Conservation (phyloP, 2,329 filamentous ascomycete species). For the Botrytis porri region DNA sequence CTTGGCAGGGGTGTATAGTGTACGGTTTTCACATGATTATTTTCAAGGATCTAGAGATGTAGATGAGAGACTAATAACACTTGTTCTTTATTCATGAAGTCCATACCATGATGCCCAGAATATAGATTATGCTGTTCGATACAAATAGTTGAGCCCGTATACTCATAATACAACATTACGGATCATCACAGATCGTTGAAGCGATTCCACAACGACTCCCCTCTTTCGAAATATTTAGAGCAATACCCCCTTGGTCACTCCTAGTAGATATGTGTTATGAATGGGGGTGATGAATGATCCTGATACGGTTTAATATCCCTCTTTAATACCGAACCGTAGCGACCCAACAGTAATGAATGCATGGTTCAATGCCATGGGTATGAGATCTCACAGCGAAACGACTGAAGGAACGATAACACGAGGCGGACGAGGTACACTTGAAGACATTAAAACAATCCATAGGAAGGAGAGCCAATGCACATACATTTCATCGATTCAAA, state of each 20-base stretch:
- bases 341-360: background rate
- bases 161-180: too few species aligned
- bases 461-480: accelerated
- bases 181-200: background rate
- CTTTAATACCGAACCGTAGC: background rate
- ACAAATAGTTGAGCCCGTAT: background rate
- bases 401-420: background rate
- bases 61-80: background rate
- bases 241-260: background rate
- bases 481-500: background rate
- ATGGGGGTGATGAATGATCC: background rate
- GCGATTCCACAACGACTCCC: background rate
- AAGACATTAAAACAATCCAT: background rate
- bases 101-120: background rate
- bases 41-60: too few species aligned
- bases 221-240: background rate
- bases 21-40: too few species aligned
- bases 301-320: background rate
- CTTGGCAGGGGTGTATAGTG: background rate
- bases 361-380: background rate
- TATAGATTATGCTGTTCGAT: background rate
- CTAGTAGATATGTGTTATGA: too few species aligned
- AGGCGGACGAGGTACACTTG: background rate
- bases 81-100: background rate
- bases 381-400: background rate